Conservation (phyloP, 768 basidiomycete species). For the Suillus variegatus region DNA sequence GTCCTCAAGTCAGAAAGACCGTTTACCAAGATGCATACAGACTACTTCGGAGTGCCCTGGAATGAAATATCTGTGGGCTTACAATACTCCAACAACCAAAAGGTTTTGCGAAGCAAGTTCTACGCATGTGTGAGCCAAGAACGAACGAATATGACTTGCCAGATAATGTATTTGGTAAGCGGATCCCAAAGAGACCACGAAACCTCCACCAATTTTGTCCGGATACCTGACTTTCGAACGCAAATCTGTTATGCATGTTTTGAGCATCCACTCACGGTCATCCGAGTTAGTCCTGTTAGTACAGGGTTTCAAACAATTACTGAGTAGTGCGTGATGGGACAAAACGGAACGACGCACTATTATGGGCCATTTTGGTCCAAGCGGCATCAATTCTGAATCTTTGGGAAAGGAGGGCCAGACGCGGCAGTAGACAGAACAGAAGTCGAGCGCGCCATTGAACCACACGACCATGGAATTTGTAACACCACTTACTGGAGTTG, state of each 20-base stretch:
- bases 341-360: not conserved
- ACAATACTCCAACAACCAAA: conserved; percentile 6
- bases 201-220: conserved; percentile 12
- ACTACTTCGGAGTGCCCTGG: conserved; percentile 2
- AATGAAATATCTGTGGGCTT: conserved; percentile 6
- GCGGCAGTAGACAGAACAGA: no score
- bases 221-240: conserved; percentile 7
- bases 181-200: conserved; percentile 9
- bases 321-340: not conserved
- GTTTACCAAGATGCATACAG: conserved; percentile 12
- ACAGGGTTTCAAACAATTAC: not conserved
- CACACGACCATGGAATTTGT: no score
- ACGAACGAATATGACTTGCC: not conserved
- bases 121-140: not conserved
- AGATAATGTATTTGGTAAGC: conserved; percentile 12
- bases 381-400: conserved; percentile 10
- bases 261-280: conserved; percentile 3
- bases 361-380: conserved; percentile 10
- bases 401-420: no score
- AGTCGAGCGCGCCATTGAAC: no score
- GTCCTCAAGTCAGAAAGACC: not conserved
- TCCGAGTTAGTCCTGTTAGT: no score
- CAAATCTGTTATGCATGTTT: not conserved
- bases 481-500: no score
- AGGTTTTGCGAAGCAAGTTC: conserved; percentile 13